Conservation (phyloP, 2,329 filamentous ascomycete genomes). For the Botrytis elliptica region DNA sequence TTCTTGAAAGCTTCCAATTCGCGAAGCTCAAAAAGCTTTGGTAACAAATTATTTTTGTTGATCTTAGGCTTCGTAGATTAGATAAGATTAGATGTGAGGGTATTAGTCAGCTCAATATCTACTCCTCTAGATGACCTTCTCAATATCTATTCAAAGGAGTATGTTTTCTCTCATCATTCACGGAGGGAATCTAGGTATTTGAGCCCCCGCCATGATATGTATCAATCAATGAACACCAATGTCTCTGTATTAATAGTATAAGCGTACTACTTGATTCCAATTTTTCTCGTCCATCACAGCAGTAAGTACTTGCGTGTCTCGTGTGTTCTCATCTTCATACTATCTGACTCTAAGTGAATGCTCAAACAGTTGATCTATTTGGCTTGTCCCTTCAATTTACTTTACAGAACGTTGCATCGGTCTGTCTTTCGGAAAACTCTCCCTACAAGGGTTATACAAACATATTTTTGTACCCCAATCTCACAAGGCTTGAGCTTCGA, state of each 20-base stretch:
- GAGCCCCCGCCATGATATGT: background rate
- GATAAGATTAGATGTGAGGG: background rate
- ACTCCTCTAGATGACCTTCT: background rate
- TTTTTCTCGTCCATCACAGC: background rate
- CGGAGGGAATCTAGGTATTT: background rate
- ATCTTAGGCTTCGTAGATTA: background rate
- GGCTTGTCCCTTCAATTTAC: background rate
- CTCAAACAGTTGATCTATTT: background rate
- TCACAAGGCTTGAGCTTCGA: background rate
- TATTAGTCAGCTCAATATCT: background rate
- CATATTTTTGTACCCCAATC: background rate
- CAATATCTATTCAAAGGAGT: background rate
- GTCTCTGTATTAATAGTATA: background rate
- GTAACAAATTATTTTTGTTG: constrained; percentile 12
- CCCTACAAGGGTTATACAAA: background rate
- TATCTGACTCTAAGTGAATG: background rate
- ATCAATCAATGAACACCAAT: background rate
- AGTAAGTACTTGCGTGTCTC: background rate
- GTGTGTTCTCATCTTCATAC: background rate
- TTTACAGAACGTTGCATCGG: background rate
- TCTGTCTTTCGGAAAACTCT: background rate
- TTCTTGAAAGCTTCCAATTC: constrained; percentile 1
- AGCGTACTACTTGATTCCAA: background rate
- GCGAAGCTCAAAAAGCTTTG: constrained; percentile 6
- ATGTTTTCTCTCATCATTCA: background rate